Conservation (phyloP, 306 rosid species). For the Corylus avellana region DNA sequence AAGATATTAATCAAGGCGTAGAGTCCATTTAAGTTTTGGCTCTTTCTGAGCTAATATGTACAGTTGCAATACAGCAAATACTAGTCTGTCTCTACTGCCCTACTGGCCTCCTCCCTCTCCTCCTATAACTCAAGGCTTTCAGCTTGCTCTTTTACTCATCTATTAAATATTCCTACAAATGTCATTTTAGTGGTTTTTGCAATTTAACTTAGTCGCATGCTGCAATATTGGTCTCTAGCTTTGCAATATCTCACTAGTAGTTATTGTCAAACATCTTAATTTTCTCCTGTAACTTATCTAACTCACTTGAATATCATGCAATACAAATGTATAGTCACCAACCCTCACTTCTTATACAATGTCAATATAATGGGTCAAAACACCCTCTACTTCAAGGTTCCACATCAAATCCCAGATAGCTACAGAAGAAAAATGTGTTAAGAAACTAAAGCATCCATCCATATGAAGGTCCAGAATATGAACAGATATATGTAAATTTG, state of each 20-base stretch:
- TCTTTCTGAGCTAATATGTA: background rate
- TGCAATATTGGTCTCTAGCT: background rate
- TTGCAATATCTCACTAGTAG: background rate
- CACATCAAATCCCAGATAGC: background rate
- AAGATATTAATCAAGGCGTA: background rate
- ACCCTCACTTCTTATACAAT: background rate
- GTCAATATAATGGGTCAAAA: background rate
- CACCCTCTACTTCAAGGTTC: background rate
- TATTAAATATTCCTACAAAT: background rate
- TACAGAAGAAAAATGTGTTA: background rate
- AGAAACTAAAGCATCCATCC: background rate
- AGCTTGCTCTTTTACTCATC: slow-evolving; percentile 2
- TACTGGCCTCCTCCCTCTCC: background rate
- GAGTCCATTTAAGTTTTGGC: background rate
- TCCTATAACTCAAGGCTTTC: no score
- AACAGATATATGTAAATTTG: background rate
- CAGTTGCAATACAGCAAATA: background rate
- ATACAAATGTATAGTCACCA: background rate
- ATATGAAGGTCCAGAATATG: background rate
- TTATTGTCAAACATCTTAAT: background rate
- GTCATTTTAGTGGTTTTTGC: background rate
- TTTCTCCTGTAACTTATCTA: background rate
- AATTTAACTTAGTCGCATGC: background rate
- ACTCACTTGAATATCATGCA: background rate
- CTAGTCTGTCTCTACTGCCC: background rate